Evolutionary conservation across 2,329 filamentous ascomycete species (phyloP).

Genomic region (Talaromyces sp.): DNA sequence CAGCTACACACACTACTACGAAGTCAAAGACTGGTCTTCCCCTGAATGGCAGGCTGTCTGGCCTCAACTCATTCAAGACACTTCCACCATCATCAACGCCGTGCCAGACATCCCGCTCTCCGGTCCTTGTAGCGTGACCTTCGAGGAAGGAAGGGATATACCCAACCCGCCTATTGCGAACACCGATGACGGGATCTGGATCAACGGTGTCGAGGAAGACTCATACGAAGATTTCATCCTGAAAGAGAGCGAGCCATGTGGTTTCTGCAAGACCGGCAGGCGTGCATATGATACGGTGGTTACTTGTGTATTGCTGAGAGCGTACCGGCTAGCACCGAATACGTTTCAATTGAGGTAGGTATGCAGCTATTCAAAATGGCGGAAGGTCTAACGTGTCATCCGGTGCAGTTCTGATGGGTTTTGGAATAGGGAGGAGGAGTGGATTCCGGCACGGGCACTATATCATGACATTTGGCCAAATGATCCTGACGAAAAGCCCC

Average conservation of each 20-base stretch:
- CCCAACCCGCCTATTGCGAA: background rate
- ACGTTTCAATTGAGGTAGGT: background rate
- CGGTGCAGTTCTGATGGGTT: background rate
- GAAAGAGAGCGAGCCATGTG: background rate
- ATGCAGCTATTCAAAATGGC: background rate
- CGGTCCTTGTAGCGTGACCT: background rate
- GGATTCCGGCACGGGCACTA: background rate
- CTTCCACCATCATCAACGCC: background rate
- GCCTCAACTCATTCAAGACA: slow-evolving; percentile 4
- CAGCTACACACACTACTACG: slow-evolving; percentile 9
- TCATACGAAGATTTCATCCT: background rate
- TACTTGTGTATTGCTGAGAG: background rate
- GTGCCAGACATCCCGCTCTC: background rate
- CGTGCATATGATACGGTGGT: background rate
- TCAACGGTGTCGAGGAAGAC: background rate
- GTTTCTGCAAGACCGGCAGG: slow-evolving; percentile 1
- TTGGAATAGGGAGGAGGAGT: background rate
- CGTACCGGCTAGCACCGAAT: background rate
- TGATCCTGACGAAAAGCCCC: background rate
- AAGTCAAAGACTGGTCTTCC: background rate
- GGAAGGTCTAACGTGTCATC: background rate
- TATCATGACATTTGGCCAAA: background rate
- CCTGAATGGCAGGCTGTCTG: background rate
- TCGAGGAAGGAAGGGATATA: background rate
- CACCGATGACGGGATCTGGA: background rate